These are phyloP conservation scores for Alternaria conjuncta DNA, from an alignment of 2,329 filamentous ascomycete species.

Conservation along the genomic window DNA sequence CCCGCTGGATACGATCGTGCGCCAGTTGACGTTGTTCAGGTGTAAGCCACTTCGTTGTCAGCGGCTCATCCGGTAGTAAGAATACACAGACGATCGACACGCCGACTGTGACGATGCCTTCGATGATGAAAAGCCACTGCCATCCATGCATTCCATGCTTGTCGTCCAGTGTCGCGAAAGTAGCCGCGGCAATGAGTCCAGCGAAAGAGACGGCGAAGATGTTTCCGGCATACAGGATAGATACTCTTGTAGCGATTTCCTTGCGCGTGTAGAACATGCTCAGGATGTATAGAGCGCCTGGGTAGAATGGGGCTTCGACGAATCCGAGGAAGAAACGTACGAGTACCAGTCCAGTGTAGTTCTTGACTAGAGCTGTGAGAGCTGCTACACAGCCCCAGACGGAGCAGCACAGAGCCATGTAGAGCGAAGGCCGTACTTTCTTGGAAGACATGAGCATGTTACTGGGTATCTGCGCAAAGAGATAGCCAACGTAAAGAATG, in stretches of 20 bases:
- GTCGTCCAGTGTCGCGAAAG: conserved; percentile 30
- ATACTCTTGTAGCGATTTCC: conserved; percentile 40
- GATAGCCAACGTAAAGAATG: conserved; percentile 63
- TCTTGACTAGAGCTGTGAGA: conserved; percentile 33
- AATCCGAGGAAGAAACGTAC: conserved; percentile 40
- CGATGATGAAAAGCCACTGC: conserved; percentile 26
- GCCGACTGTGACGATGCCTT: conserved; percentile 3
- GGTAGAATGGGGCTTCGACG: conserved; percentile 57
- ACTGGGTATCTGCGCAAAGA: conserved; percentile 47
- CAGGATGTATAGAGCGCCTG: conserved; percentile 66
- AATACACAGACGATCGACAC: conserved; percentile 23
- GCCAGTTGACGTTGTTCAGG: conserved; percentile 50
- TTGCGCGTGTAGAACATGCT: conserved; percentile 70
- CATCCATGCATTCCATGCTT: conserved; percentile 37
- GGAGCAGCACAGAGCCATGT: conserved; percentile 41
- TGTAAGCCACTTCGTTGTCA: conserved; percentile 53
- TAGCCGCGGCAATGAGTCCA: conserved; percentile 50
- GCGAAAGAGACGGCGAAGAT: conserved; percentile 49
- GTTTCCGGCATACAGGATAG: conserved; percentile 47
- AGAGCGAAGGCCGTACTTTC: conserved; percentile 38
- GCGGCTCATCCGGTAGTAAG: conserved; percentile 32
- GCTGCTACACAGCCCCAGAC: conserved; percentile 43
- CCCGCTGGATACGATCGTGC: conserved; percentile 44
- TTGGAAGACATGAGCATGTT: conserved; percentile 52
- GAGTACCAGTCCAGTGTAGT: conserved; percentile 37